Percentiles rank a stretch among this genome's conserved stretches.
phyloP scores from a whole-genome alignment of 1,284 basidiomycete genomes.

The Microbotryum lychnidis-dioicae region DNA sequence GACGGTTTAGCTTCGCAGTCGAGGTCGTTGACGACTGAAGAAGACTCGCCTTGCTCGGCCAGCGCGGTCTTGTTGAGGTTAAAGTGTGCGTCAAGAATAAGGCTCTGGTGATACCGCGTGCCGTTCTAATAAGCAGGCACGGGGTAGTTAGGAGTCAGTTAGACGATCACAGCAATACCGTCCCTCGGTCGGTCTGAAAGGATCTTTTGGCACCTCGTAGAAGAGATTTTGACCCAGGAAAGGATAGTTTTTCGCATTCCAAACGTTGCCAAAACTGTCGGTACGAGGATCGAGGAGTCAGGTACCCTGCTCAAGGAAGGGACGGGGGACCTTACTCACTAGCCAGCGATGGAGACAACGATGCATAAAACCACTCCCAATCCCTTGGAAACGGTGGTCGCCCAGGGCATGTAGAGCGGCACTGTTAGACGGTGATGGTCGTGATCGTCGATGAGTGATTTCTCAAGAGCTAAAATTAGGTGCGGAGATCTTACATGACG shows the following conservation, averaged over 20 bases:
- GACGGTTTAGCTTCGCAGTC: too few relatives aligned
- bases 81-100: constrained; percentile 47
- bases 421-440: constrained; percentile 50
- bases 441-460: constrained; percentile 32
- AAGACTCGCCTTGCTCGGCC: constrained; percentile 50
- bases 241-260: constrained; percentile 33
- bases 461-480: background rate
- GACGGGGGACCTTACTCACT: constrained; percentile 37
- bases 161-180: too few relatives aligned
- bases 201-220: constrained; percentile 14
- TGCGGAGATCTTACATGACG: constrained; percentile 38
- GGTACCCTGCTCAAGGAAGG: background rate
- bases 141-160: too few relatives aligned
- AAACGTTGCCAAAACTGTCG: background rate
- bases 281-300: background rate
- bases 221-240: constrained; percentile 52
- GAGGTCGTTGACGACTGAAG: constrained; percentile 49
- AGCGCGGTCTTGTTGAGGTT: constrained; percentile 52
- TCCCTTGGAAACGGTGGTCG: constrained; percentile 39
- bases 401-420: constrained; percentile 26
- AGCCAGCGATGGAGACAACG: constrained; percentile 37
- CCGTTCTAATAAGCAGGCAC: constrained; percentile 37
- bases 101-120: constrained; percentile 46
- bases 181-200: too few relatives aligned
- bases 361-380: constrained; percentile 50